Evolutionary conservation across 2,329 filamentous ascomycete genomes (phyloP).

Genomic region (Thielaviopsis musarum): DNA sequence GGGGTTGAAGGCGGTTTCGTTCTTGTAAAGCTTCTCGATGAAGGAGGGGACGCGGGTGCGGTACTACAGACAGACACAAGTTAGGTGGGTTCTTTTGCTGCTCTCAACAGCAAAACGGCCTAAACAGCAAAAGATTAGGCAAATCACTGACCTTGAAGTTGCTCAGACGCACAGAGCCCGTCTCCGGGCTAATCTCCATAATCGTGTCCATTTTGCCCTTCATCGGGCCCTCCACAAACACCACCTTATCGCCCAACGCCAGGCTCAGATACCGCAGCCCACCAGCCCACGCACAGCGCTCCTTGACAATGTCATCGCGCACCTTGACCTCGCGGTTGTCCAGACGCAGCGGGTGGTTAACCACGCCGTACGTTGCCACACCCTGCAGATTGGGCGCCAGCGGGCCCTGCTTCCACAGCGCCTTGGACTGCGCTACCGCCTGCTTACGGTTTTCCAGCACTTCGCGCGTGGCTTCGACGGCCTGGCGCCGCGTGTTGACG

Average conservation of each 20-base stretch:
- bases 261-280: constrained; percentile 42
- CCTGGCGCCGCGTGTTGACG: constrained; percentile 18
- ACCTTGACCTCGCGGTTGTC: constrained; percentile 17
- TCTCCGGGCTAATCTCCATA: constrained; percentile 32
- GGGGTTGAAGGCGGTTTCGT: constrained; percentile 22
- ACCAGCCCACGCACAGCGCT: constrained; percentile 38
- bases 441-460: constrained; percentile 12
- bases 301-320: constrained; percentile 21
- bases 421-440: constrained; percentile 24
- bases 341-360: constrained; percentile 10
- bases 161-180: constrained; percentile 43
- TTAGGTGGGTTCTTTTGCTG: not conserved
- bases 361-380: constrained; percentile 42
- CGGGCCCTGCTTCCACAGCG: constrained; percentile 66
- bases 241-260: constrained; percentile 58
- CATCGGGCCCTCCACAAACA: constrained; percentile 60
- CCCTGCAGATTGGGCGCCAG: constrained; percentile 65
- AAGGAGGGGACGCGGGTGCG: constrained; percentile 11
- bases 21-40: constrained; percentile 16
- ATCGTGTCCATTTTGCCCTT: constrained; percentile 75
- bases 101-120: constrained; percentile 15
- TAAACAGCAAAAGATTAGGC: constrained; percentile 18
- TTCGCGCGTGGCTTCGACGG: constrained; percentile 16
- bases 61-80: constrained; percentile 17
- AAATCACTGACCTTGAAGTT: constrained; percentile 38